Conservation (phyloP, 805 yeast species). For the Kluyveromyces wickerhamii region DNA sequence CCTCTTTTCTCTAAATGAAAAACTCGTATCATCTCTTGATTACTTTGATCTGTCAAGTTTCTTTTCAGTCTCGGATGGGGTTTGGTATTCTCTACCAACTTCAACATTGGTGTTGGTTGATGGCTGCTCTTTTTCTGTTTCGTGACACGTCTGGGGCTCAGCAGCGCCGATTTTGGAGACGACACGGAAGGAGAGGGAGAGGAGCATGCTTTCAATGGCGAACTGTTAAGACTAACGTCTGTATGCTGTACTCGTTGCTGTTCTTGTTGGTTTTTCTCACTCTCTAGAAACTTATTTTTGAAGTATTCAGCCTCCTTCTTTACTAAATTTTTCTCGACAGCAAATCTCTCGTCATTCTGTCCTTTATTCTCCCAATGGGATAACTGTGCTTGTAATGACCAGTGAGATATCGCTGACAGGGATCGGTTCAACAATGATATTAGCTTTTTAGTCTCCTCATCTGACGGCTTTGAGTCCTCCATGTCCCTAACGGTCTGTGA, state of each 20-base stretch:
- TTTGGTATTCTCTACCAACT: slow-evolving; percentile 22
- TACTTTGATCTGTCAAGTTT: slow-evolving; percentile 23
- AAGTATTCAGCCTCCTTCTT: slow-evolving; percentile 22
- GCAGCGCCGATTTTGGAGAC: background rate
- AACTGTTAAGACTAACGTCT: too few relatives aligned
- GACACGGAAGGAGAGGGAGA: background rate
- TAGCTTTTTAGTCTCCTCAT: slow-evolving; percentile 11
- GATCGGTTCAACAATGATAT: slow-evolving; percentile 20
- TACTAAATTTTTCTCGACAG: slow-evolving; percentile 19
- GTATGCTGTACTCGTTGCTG: too few relatives aligned
- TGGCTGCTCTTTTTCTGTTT: background rate
- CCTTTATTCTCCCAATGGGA: slow-evolving; percentile 16
- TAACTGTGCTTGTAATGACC: slow-evolving; percentile 27
- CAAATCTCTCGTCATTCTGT: slow-evolving; percentile 16
- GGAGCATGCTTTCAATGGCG: too few relatives aligned
- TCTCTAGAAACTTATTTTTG: slow-evolving; percentile 11
- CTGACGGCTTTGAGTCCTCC: slow-evolving; percentile 9
- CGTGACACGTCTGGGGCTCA: slow-evolving; percentile 2
- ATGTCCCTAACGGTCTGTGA: slow-evolving; percentile 13
- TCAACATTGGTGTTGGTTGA: slow-evolving; percentile 6
- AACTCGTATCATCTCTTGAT: slow-evolving; percentile 24
- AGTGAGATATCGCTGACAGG: slow-evolving; percentile 25
- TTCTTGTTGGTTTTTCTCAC: slow-evolving; percentile 5
- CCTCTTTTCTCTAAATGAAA: slow-evolving; percentile 20
- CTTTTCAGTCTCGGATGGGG: slow-evolving; percentile 29